Percentiles rank a stretch among this genome's conserved stretches.
phyloP scores from a whole-genome alignment of 306 rosid species.

The Gynostemma pentaphyllum region DNA sequence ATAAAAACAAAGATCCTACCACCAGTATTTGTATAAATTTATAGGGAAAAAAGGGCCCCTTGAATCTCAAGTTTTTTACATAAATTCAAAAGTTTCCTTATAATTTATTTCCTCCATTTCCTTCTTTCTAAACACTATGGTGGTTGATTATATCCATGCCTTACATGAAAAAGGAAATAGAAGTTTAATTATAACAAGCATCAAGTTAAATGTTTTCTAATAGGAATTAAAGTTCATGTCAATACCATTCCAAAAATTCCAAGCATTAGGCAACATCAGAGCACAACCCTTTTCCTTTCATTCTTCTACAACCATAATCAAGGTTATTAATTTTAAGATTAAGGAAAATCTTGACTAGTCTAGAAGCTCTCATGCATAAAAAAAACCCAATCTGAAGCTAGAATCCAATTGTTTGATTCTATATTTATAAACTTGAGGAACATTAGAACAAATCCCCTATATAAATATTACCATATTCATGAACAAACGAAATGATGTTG shows the following conservation, averaged over 20 bases:
- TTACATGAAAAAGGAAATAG: no score
- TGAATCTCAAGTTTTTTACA: neutral
- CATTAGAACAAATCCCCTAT: neutral
- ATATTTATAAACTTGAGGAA: neutral
- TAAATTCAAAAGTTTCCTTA: conserved; percentile 1
- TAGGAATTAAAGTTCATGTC: no score
- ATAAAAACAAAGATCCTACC: neutral
- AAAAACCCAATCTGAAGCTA: neutral
- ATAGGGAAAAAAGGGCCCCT: neutral
- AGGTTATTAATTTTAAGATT: neutral
- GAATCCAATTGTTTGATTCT: neutral
- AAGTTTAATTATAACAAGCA: no score
- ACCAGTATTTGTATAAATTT: neutral
- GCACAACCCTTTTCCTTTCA: neutral
- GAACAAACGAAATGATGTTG: no score
- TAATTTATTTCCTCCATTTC: neutral
- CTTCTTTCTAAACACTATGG: no score
- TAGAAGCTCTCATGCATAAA: neutral
- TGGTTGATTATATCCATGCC: no score
- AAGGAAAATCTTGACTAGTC: neutral
- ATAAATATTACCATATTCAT: no score
- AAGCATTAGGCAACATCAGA: no score
- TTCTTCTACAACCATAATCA: neutral
- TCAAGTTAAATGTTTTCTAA: no score
- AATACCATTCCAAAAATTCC: no score